phyloP scores from a whole-genome alignment of 1,284 basidiomycete species.

The Athelia psychrophila region DNA sequence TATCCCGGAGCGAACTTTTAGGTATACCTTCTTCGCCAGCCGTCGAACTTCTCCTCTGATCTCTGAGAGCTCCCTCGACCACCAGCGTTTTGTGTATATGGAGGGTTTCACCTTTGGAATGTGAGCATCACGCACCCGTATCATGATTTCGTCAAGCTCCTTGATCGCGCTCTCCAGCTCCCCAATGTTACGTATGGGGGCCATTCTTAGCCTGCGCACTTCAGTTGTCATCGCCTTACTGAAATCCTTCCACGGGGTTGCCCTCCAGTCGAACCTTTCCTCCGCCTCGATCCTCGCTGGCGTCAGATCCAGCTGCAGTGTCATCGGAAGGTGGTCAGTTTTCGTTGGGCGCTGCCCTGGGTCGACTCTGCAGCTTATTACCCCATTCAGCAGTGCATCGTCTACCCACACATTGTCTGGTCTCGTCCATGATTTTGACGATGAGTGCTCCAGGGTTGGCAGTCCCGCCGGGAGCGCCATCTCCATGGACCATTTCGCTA shows the following conservation, averaged over 20 bases:
- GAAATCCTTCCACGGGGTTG: background rate
- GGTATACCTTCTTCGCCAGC: background rate
- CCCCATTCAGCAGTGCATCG: background rate
- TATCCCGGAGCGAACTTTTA: background rate
- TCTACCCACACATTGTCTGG: slow-evolving; percentile 16
- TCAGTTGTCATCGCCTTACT: background rate
- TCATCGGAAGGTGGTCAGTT: slow-evolving; percentile 14
- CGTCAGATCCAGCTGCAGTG: slow-evolving; percentile 1
- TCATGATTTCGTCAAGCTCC: background rate
- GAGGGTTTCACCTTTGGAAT: slow-evolving; percentile 7
- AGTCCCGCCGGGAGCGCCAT: slow-evolving; percentile 12
- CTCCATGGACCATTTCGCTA: slow-evolving; percentile 5
- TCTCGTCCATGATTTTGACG: slow-evolving; percentile 10
- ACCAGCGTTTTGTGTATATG: slow-evolving; percentile 8
- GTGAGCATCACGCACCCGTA: slow-evolving; percentile 2
- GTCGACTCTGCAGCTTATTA: slow-evolving; percentile 7
- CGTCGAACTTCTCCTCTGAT: background rate
- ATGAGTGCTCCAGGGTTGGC: slow-evolving; percentile 8
- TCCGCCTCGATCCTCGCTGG: background rate
- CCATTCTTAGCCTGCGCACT: background rate
- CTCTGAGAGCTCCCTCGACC: slow-evolving; percentile 6
- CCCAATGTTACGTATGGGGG: slow-evolving; percentile 1
- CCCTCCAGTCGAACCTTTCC: background rate
- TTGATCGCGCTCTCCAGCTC: background rate
- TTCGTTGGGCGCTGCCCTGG: slow-evolving; percentile 3